Evolutionary conservation across 768 basidiomycete species (phyloP), one percentile per base, ranked within the genome.

Genomic region (Boletus rex-veris): DNA sequence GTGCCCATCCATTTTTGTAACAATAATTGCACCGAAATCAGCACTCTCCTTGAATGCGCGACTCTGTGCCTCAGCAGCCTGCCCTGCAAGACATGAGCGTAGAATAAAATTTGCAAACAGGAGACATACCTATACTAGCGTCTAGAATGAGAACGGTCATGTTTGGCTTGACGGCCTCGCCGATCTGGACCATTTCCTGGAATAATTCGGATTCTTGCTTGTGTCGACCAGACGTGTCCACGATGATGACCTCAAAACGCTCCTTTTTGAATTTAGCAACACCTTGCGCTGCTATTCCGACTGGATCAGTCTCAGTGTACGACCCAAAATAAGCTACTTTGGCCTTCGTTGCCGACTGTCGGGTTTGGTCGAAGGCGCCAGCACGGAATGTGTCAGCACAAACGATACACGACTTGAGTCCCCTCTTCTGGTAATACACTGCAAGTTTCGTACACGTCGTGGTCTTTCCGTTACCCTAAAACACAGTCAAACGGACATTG

Each of bases 321-420:
- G 91, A 94, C 19, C 97, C 97, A 73, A 94, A 99, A 80, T 97
- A 99, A 3, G 97, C 94, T 14, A 99, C 92, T 70, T 98, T 98
- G 37, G 97, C 97, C 71, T 97, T 96, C 14, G 94, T 97, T 18
- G 97, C 96, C 46, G 96, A 98, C 75, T 99, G 97, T 67, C 97
- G 87, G 11, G 97, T 92, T 71, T 99, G 97, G 73, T 99, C 97
- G 73, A 99, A 99, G 36, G 97, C 97, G 48, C 97, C 97, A 4
- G 97, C 97, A 74, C 97, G 90, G 78, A 99, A 99, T 0, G 97
- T 99, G 72, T 99, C 97, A 19, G 97, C 97, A 65, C 97, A 99
- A 60, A 99, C 96, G 50, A 99, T 94, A 56, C 88, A 92, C 12
- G 95, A 90, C 70, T 96, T 94, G 80, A 98, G 91, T 7, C 97